Base-by-base conservation (phyloP, 257 asterid species). In the Gardenia jasminoides region DNA sequence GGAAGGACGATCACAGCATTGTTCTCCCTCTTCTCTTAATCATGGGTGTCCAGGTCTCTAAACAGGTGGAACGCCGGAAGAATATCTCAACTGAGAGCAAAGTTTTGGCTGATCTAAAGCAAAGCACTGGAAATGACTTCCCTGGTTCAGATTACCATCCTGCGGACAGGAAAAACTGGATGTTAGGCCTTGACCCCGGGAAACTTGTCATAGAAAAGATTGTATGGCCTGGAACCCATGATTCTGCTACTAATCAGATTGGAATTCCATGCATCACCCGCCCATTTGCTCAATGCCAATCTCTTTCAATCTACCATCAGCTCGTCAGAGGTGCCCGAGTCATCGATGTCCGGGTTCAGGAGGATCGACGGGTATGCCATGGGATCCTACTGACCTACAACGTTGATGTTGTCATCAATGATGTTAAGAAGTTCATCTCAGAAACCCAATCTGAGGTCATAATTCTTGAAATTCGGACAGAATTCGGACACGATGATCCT, bases 151-250 rank as follows among this genome's bases (percentile, higher is more conserved):
- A 93, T 69, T 87, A 91, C 85, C 80, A 24, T 69, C 87, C 94
- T 1, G 46, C 84, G 19, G 95, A 95, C 46, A 82, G 91, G 3
- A 86, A 85, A 82, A 93, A 86, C 86, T 96, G 99, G 99, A 92
- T 93, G 97, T 75, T 84, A 68, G 76, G 73, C 39, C 91, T 93
- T 7, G 73, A 78, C 24, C 93, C 90, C 0, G 94, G 85, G 0
- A 90, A 77, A 1, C 50, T 90, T 74, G 81, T 84, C 7, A 65
- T 96, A 19, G 75, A 96, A 78, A 88, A 91, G 76, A 96, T 96
- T 24, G 94, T 92, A 0, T 96, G 98, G 98, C 98, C 98, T 15
- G 99, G 98, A 0, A 96, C 98, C 1, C 97, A 96, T 78, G 97
- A 96, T 77, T 96, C 98, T 30, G 97, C 98, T 26, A 96, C 97